A percentile compares a stretch with the other conserved stretches of the same genome.
phyloP scores from a whole-genome alignment of 208 protist species.

The Crithidia bombi region DNA sequence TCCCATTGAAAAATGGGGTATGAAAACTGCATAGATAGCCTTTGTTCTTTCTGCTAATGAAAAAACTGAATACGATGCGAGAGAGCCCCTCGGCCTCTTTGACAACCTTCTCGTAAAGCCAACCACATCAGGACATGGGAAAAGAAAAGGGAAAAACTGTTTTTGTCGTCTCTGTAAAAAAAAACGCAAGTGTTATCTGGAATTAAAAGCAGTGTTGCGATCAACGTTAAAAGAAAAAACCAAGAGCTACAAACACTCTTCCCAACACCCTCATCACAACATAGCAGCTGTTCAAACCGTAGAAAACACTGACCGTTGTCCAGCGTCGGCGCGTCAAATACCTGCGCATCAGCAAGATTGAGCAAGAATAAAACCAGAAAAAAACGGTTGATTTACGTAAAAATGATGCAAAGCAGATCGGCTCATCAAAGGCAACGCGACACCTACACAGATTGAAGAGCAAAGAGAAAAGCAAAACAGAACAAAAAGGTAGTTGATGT shows the following conservation, averaged over 20 bases:
- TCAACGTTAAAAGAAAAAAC: not conserved
- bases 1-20: no score
- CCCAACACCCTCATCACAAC: not conserved
- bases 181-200: not conserved
- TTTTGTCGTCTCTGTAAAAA: no score
- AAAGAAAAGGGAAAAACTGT: no score
- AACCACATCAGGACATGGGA: no score
- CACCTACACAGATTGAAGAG: not conserved
- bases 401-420: not conserved
- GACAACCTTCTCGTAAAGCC: no score
- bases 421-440: not conserved
- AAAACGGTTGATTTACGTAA: no score
- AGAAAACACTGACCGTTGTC: not conserved
- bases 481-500: not conserved
- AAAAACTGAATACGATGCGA: no score
- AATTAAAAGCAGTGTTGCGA: not conserved
- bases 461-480: not conserved
- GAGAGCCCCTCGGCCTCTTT: no score
- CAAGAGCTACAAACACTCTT: not conserved
- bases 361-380: not conserved
- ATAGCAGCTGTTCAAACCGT: conserved; percentile 3
- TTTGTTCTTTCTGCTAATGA: no score
- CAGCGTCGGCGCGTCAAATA: not conserved
- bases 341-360: not conserved
- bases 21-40: no score